Percentiles rank a stretch among this genome's conserved stretches.
These are phyloP conservation scores for Venturia carpophila DNA, from an alignment of 2,329 filamentous ascomycete genomes.

Conservation along the genomic window DNA sequence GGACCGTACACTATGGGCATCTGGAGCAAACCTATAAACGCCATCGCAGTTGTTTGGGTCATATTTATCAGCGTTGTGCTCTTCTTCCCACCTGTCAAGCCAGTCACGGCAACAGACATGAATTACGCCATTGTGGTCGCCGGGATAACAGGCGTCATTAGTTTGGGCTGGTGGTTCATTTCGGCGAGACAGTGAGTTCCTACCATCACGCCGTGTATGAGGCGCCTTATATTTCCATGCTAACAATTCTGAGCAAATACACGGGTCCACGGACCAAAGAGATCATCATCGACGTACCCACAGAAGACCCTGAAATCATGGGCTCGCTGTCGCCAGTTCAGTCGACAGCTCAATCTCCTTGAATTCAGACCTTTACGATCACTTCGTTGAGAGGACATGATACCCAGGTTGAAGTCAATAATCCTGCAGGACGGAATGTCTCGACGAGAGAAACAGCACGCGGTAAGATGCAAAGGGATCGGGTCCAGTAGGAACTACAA, in stretches of 20 bases:
- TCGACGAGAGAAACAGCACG: not conserved
- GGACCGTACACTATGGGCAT: conserved; percentile 51
- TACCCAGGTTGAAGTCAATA: not conserved
- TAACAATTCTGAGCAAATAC: conserved; percentile 40
- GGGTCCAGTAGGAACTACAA: not conserved
- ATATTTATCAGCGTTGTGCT: conserved; percentile 55
- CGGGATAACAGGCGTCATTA: conserved; percentile 42
- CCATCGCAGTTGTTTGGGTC: conserved; percentile 53
- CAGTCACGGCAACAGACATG: conserved; percentile 39
- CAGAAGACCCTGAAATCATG: conserved; percentile 32
- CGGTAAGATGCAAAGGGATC: not conserved
- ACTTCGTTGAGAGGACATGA: not conserved
- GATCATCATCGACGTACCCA: conserved; percentile 36
- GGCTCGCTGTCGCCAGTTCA: conserved; percentile 12
- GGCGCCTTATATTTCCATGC: not conserved
- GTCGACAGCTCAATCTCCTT: not conserved
- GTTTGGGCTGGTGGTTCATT: conserved; percentile 38
- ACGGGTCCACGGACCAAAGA: conserved; percentile 52
- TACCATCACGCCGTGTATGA: not conserved
- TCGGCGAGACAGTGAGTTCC: conserved; percentile 31
- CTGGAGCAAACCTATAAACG: conserved; percentile 49
- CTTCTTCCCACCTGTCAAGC: conserved; percentile 41
- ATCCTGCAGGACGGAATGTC: not conserved
- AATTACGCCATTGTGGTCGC: conserved; percentile 42
- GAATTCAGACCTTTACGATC: not conserved